A percentile compares a stretch with the other conserved stretches of the same genome.
phyloP scores from a whole-genome alignment of 2,329 filamentous ascomycete genomes.

The Dendryphion nanum region DNA sequence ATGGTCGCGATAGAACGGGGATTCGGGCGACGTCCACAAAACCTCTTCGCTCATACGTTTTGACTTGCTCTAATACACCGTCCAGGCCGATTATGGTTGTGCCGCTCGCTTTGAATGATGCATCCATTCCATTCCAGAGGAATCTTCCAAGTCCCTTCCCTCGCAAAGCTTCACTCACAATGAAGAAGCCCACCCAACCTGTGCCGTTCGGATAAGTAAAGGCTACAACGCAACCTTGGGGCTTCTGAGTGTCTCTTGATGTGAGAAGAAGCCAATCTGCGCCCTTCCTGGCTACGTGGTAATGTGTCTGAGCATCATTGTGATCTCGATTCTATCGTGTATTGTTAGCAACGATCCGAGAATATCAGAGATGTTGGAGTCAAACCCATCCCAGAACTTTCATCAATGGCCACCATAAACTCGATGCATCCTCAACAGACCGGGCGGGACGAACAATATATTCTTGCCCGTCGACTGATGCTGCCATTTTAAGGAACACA shows the following conservation, averaged over 20 bases:
- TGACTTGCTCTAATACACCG: constrained; percentile 36
- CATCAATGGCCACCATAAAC: constrained; percentile 38
- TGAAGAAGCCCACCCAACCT: constrained; percentile 41
- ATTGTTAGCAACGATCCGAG: background rate
- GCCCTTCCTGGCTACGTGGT: constrained; percentile 19
- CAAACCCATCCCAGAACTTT: constrained; percentile 33
- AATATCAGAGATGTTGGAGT: background rate
- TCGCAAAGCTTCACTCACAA: constrained; percentile 26
- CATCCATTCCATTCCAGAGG: constrained; percentile 29
- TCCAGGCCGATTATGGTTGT: constrained; percentile 33
- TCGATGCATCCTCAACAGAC: constrained; percentile 18
- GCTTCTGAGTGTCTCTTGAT: constrained; percentile 17
- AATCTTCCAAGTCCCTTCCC: constrained; percentile 32
- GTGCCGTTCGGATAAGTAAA: constrained; percentile 35
- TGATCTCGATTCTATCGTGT: constrained; percentile 29
- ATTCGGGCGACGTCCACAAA: constrained; percentile 30
- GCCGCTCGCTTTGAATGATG: constrained; percentile 15
- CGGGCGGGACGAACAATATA: constrained; percentile 19
- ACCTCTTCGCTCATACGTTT: constrained; percentile 34
- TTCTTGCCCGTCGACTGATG: too few species aligned
- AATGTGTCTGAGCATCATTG: constrained; percentile 34
- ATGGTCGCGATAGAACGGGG: constrained; percentile 23
- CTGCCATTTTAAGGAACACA: too few species aligned
- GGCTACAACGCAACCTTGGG: constrained; percentile 32
- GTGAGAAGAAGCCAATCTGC: constrained; percentile 31